Conservation (phyloP, 495 filamentous ascomycete species). For the Geopyxis carbonaria region DNA sequence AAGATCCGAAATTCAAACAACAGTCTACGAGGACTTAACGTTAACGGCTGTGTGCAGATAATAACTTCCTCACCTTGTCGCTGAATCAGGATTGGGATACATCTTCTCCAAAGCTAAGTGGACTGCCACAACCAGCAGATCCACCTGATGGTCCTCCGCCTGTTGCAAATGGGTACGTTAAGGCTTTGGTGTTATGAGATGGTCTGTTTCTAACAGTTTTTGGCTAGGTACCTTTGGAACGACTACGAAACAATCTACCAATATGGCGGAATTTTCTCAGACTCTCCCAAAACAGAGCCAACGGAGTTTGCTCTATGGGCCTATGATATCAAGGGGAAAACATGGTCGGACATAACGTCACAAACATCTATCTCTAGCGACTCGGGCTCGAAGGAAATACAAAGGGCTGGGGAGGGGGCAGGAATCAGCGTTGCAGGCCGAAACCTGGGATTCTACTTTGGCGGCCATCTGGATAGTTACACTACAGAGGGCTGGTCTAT, state of each 20-base stretch:
- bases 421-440: conserved; percentile 49
- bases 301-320: conserved; percentile 44
- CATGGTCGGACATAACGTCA: conserved; percentile 38
- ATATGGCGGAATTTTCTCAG: conserved; percentile 56
- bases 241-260: conserved; percentile 48
- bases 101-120: conserved; percentile 39
- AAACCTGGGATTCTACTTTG: conserved; percentile 57
- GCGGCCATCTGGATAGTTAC: conserved; percentile 49
- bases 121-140: conserved; percentile 46
- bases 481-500: conserved; percentile 56
- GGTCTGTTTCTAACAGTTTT: not conserved
- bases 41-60: conserved; percentile 31
- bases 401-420: conserved; percentile 53
- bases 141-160: conserved; percentile 54
- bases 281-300: conserved; percentile 35
- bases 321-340: conserved; percentile 40
- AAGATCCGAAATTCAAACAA: too few species aligned
- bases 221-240: conserved; percentile 43
- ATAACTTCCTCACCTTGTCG: conserved; percentile 49
- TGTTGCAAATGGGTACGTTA: conserved; percentile 40
- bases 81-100: conserved; percentile 51
- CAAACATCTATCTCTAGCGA: conserved; percentile 10
- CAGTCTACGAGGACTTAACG: conserved; percentile 7
- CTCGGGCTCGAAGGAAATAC: conserved; percentile 15
- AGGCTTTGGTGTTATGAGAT: not conserved